Base-by-base conservation (phyloP, 805 yeast species). In the Cyberlindnera meyerae region DNA sequence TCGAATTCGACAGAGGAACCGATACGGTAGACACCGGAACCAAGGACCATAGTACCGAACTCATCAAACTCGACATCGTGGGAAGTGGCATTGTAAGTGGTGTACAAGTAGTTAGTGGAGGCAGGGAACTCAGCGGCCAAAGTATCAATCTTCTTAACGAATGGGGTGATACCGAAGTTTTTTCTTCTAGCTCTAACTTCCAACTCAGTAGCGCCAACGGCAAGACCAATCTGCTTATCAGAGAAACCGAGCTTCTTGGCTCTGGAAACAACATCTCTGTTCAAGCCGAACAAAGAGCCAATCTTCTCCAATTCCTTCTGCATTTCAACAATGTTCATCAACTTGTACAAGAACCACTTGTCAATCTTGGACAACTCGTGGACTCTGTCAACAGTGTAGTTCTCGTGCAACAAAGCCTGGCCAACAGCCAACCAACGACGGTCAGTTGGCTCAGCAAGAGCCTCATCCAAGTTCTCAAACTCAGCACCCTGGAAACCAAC, bases 101-200 rank as follows among this genome's bases (percentile, higher is more conserved):
- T 85, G 77, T 90, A 90, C 52, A 90, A 72, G 65, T 90, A 90
- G 71, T 90, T 90, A 38, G 98, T 90, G 54, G 81, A 75, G 34
- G 98, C 98, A 33, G 98, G 98, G 79, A 90, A 90, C 65, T 90
- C 98, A 40, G 98, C 97, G 45, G 98, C 98, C 48, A 90, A 73
- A 26, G 98, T 90, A 59, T 90, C 97, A 56, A 90, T 90, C 67
- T 88, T 86, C 75, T 90, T 93, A 52, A 90, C 98, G 57, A 87
- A 88, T 54, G 97, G 97, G 40, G 77, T 67, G 53, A 90, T 82
- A 37, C 86, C 89, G 51, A 73, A 79, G 27, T 77, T 68, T 60
- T 86, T 82, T 69, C 98, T 81, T 55, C 76, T 74, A 13, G 77
- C 74, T 65, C 98, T 80, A 36, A 88, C 90, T 44, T 82, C 85